Evolutionary conservation across 139 green algal genomes (phyloP).

Genomic region (Ulvella scutata): DNA sequence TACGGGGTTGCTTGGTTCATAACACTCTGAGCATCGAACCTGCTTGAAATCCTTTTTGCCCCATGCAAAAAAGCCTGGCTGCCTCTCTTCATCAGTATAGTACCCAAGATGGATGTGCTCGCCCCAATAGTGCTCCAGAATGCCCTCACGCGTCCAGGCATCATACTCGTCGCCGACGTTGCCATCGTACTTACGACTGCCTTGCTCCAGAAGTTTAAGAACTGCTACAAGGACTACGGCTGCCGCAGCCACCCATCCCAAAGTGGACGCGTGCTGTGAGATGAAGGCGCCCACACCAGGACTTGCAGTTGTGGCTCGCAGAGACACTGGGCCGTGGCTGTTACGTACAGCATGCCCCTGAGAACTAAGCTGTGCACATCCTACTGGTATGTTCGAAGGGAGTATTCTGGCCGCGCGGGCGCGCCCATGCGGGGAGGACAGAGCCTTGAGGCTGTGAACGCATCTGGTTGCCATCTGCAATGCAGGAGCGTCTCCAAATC

Average conservation of each 20-base stretch:
- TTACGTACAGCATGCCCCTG: too few relatives aligned
- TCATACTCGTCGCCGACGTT: conserved; percentile 91
- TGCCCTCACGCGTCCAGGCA: conserved; percentile 74
- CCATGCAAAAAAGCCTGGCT: conserved; percentile 29
- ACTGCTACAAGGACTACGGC: neutral
- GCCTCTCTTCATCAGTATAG: conserved; percentile 66
- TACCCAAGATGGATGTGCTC: conserved; percentile 94
- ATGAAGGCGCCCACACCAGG: neutral
- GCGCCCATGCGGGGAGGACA: too few relatives aligned
- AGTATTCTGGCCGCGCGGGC: too few relatives aligned
- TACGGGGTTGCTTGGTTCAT: too few relatives aligned
- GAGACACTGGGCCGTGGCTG: too few relatives aligned
- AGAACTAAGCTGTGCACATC: too few relatives aligned
- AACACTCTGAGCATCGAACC: too few relatives aligned
- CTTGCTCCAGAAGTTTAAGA: neutral
- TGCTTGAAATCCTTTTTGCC: conserved; percentile 80
- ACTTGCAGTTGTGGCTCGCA: neutral
- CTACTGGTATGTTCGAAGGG: too few relatives aligned
- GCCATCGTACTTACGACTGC: conserved; percentile 43
- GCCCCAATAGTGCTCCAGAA: conserved; percentile 85
- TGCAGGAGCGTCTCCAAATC: too few relatives aligned
- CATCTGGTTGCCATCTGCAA: too few relatives aligned
- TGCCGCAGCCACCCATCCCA: neutral
- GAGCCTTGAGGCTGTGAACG: too few relatives aligned
- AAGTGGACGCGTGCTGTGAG: neutral